Base-by-base conservation (phyloP, 2,329 filamentous ascomycete species). In the Zasmidium citrigriseum region DNA sequence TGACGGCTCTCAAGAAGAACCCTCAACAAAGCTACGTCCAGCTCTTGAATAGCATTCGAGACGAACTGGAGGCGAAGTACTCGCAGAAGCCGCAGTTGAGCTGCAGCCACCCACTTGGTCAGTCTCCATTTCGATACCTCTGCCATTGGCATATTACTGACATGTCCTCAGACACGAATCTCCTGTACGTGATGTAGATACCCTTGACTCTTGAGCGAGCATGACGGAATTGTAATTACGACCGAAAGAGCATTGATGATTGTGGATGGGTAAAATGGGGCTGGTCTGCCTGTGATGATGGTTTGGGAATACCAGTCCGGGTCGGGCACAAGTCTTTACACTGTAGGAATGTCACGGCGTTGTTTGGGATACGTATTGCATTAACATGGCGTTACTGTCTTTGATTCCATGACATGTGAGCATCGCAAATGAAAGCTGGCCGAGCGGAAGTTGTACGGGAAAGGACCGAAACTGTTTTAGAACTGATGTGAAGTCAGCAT, bases 1-100 rank as follows among this genome's bases (percentile, higher is more conserved):
- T 99, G 75, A 87, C 84, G 1, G 89, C 93, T 20, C 83, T 98
- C 70, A 93, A 90, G 81, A 91, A 93, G 80, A 96, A 96, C 72
- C 91, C 91, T 0, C 89, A 96, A 73, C 95, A 98, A 80, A 96
- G 89, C 78, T 99, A 99, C 72, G 90, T 98, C 52, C 88, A 97
- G 80, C 81, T 99, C 58, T 83, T 99, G 66, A 98, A 97, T 82
- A 96, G 88, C 76, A 93, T 99, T 70, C 90, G 95, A 58, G 93
- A 96, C 57, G 88, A 97, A 71, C 81, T 99, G 59, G 80, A 89
- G 65, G 85, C 85, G 41, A 95, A 96, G 75, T 99, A 99, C 75
- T 83, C 84, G 9, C 95, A 99, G 78, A 96, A 96, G 79, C 95
- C 95, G 53, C 95, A 99, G 80, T 80, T 99, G 65, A 97, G 93